Evolutionary conservation across 257 asterid genomes (phyloP).

Genomic region (Salvia miltiorrhiza): DNA sequence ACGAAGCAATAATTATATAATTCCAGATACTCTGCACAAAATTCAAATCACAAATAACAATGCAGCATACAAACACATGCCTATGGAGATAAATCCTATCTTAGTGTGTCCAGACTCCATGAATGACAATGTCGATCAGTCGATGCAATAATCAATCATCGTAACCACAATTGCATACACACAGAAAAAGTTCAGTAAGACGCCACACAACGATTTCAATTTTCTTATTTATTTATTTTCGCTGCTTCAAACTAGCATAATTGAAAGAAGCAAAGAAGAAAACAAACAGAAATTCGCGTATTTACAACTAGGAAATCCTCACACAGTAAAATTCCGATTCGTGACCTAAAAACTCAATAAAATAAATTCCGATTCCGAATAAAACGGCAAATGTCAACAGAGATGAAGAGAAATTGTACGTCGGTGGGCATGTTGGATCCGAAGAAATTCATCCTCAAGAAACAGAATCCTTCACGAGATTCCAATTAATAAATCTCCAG

Average conservation of each 20-base stretch:
- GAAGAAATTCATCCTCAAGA: conserved; percentile 31
- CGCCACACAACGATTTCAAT: not conserved
- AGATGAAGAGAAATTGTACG: conserved; percentile 20
- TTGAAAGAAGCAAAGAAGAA: not conserved
- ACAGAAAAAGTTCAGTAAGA: not conserved
- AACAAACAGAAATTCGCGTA: conserved; percentile 5
- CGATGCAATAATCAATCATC: not conserved
- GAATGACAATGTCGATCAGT: not conserved
- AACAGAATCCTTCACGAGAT: not conserved
- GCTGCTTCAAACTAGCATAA: not conserved
- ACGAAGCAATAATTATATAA: not conserved
- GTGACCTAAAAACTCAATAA: not conserved
- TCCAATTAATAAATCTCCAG: not conserved
- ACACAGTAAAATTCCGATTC: not conserved
- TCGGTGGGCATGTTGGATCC: conserved; percentile 37
- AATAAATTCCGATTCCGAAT: conserved; percentile 3
- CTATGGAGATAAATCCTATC: not conserved
- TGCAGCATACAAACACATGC: not conserved
- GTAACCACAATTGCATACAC: not conserved
- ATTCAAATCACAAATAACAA: conserved; percentile 1
- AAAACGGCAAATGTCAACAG: not conserved
- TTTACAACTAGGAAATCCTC: not conserved
- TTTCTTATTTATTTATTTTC: not conserved
- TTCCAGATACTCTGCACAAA: not conserved
- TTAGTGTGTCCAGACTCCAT: not conserved